phyloP scores from a whole-genome alignment of 306 rosid genomes.

The Quercus alba region DNA sequence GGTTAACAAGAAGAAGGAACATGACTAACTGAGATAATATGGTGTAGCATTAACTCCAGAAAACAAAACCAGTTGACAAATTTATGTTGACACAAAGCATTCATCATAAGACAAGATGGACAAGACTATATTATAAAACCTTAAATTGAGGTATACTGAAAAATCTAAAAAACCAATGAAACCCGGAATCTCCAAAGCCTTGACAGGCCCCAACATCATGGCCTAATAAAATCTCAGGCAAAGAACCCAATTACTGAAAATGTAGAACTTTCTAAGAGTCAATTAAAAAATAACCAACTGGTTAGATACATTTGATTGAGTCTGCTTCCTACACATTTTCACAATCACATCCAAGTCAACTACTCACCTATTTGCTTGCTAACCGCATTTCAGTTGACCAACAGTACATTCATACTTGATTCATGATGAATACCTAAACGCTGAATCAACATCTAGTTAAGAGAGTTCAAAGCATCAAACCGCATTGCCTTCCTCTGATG shows the following conservation, averaged over 20 bases:
- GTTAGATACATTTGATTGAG: background rate
- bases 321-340: conserved; percentile 15
- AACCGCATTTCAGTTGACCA: conserved; percentile 3
- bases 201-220: background rate
- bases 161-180: too few species aligned
- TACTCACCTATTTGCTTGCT: conserved; percentile 27
- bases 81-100: too few species aligned
- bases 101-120: too few species aligned
- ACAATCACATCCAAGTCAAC: conserved; percentile 10
- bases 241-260: background rate
- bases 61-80: too few species aligned
- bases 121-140: too few species aligned
- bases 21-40: too few species aligned
- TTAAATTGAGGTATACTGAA: too few species aligned
- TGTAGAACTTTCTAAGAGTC: conserved; percentile 1
- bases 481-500: conserved; percentile 22
- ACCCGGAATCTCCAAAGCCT: background rate
- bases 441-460: background rate
- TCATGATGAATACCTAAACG: background rate
- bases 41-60: too few species aligned
- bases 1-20: too few species aligned
- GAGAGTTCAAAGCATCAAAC: conserved; percentile 23
- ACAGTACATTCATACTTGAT: background rate
- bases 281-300: conserved; percentile 8
- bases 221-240: background rate